Percentiles rank a stretch among this genome's conserved stretches.
These are phyloP conservation scores for Scleroderma citrinum DNA, from an alignment of 768 basidiomycete genomes.

Conservation along the genomic window DNA sequence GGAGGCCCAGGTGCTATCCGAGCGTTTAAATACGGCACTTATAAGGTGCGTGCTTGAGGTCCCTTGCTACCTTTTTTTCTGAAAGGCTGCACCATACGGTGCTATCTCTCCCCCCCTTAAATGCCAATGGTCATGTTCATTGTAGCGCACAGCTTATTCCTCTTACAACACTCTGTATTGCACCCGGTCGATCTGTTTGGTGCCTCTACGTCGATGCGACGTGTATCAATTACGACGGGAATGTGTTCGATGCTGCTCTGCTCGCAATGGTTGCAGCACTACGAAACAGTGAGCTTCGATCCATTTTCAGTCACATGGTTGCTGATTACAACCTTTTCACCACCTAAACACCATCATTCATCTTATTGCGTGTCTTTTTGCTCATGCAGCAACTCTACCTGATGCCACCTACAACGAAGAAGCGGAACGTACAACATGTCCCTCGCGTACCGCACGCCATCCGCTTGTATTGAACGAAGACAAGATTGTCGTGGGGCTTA, in stretches of 20 bases:
- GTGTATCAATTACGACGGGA: slow-evolving; percentile 97
- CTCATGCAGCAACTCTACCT: slow-evolving; percentile 66
- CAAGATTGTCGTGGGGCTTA: slow-evolving; percentile 11
- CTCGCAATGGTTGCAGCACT: slow-evolving; percentile 85
- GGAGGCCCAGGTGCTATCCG: slow-evolving; percentile 88
- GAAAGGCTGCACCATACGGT: not conserved
- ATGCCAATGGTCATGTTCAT: not conserved
- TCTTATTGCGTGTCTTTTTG: no score
- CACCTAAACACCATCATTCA: not conserved
- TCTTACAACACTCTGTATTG: slow-evolving; percentile 68
- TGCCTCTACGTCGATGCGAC: slow-evolving; percentile 92
- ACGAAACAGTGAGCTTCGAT: slow-evolving; percentile 60
- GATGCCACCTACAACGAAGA: slow-evolving; percentile 65
- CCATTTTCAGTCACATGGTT: not conserved
- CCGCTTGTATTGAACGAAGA: slow-evolving; percentile 37
- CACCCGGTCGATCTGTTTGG: slow-evolving; percentile 79
- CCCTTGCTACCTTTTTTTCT: not conserved
- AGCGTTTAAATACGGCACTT: slow-evolving; percentile 74
- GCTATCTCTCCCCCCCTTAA: no score
- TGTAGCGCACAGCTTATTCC: slow-evolving; percentile 62
- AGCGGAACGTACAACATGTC: slow-evolving; percentile 51
- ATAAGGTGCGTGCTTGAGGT: slow-evolving; percentile 49
- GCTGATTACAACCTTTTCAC: not conserved
- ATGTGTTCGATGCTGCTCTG: slow-evolving; percentile 86
- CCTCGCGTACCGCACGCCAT: slow-evolving; percentile 37